Evolutionary conservation across 2,329 filamentous ascomycete genomes (phyloP).

Genomic region (Exserohilum rostratum): DNA sequence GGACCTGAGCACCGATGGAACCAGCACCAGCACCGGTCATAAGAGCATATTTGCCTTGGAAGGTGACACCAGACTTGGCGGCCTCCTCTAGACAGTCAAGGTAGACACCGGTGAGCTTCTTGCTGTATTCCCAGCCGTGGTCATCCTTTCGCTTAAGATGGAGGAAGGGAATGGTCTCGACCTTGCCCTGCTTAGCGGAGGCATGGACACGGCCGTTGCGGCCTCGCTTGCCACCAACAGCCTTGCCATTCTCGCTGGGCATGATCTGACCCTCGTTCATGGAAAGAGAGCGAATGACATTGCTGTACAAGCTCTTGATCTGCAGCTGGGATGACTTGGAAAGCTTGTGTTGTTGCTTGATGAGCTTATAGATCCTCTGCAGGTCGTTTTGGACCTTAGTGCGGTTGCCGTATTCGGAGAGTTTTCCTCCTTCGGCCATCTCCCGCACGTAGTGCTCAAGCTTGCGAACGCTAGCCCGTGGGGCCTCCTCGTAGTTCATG

Average conservation of each 20-base stretch:
- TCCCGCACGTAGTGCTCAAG: constrained; percentile 98
- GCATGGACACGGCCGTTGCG: constrained; percentile 60
- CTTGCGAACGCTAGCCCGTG: constrained; percentile 88
- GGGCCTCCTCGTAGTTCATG: constrained; percentile 87
- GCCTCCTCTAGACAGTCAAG: constrained; percentile 90
- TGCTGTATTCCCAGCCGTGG: constrained; percentile 99
- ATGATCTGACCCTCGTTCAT: constrained; percentile 99
- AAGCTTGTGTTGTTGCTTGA: constrained; percentile 96
- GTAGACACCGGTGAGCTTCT: constrained; percentile 93
- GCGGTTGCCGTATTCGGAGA: constrained; percentile 97
- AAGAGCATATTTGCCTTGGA: constrained; percentile 91
- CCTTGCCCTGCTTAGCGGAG: constrained; percentile 77
- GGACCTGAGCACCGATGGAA: constrained; percentile 95
- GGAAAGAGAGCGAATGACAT: constrained; percentile 88
- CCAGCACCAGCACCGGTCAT: constrained; percentile 99
- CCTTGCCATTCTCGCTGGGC: constrained; percentile 79
- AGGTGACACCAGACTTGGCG: constrained; percentile 84
- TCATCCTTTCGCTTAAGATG: constrained; percentile 93
- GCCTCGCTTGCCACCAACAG: constrained; percentile 63
- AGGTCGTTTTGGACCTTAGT: constrained; percentile 98
- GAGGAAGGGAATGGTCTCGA: constrained; percentile 96
- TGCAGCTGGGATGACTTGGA: constrained; percentile 95
- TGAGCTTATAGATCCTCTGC: constrained; percentile 94
- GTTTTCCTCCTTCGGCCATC: constrained; percentile 98
- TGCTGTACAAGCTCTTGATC: constrained; percentile 93